Conservation (phyloP, 768 basidiomycete genomes). For the Serendipita vermifera region DNA sequence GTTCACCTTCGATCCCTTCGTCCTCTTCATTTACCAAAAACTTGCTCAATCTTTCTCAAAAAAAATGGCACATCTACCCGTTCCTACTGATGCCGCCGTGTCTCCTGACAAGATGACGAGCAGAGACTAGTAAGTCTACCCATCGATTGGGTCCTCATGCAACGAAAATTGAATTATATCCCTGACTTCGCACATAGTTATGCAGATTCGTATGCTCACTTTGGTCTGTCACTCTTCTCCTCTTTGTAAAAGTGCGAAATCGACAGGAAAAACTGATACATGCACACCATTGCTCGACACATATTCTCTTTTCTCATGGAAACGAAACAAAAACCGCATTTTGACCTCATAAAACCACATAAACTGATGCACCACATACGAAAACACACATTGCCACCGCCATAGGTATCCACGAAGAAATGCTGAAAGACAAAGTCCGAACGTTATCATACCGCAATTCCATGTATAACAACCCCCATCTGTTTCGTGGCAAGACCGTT, state of each 20-base stretch:
- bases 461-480: slow-evolving; percentile 85
- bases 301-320: too few species aligned
- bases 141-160: not conserved
- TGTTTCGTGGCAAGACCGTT: slow-evolving; percentile 95
- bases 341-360: too few species aligned
- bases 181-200: slow-evolving; percentile 39
- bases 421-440: slow-evolving; percentile 94
- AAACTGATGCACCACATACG: too few species aligned
- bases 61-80: too few species aligned
- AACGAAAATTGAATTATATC: not conserved
- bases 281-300: too few species aligned
- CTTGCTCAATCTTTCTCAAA: too few species aligned
- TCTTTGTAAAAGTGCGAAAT: too few species aligned
- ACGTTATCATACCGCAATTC: slow-evolving; percentile 91
- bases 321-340: too few species aligned
- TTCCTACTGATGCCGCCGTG: not conserved
- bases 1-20: too few species aligned
- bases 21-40: too few species aligned
- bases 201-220: slow-evolving; percentile 93
- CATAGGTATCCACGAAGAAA: slow-evolving; percentile 94
- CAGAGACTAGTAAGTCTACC: not conserved
- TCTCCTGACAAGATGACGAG: not conserved
- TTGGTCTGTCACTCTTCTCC: slow-evolving; percentile 40
- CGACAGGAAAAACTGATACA: too few species aligned
- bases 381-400: not conserved